Percentiles rank a stretch among this genome's conserved stretches.
phyloP scores from a whole-genome alignment of 805 yeast genomes.

The Clavispora vitiphila region DNA sequence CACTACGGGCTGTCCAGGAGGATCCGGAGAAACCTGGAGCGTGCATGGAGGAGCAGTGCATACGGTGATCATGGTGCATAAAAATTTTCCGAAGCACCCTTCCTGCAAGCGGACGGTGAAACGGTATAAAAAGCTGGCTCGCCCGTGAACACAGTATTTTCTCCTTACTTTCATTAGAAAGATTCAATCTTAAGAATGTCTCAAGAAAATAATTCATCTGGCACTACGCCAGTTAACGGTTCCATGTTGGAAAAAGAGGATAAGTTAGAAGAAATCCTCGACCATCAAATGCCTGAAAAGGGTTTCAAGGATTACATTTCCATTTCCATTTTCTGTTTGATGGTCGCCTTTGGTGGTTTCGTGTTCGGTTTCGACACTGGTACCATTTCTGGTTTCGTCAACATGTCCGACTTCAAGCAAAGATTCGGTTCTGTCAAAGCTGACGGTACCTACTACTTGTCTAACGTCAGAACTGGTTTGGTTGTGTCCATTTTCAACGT shows the following conservation, averaged over 20 bases:
- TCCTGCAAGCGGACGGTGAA: not conserved
- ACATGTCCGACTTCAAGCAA: slow-evolving; percentile 50
- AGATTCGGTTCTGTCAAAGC: slow-evolving; percentile 46
- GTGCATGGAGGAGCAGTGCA: not conserved
- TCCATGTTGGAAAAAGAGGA: slow-evolving; percentile 1
- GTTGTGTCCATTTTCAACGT: slow-evolving; percentile 56
- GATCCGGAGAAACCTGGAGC: not conserved
- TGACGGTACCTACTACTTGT: slow-evolving; percentile 38
- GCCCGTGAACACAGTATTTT: not conserved
- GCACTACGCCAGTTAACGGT: not conserved
- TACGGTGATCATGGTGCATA: not conserved
- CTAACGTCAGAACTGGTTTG: slow-evolving; percentile 47
- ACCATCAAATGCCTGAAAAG: slow-evolving; percentile 1
- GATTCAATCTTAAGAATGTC: not conserved
- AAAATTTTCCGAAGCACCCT: not conserved
- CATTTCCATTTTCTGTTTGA: slow-evolving; percentile 40
- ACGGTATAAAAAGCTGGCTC: not conserved
- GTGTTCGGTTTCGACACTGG: slow-evolving; percentile 79
- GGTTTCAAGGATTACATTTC: slow-evolving; percentile 18
- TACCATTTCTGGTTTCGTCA: slow-evolving; percentile 67
- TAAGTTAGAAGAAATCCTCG: not conserved
- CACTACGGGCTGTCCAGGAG: not conserved
- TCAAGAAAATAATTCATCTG: not conserved
- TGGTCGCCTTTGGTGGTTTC: slow-evolving; percentile 72
- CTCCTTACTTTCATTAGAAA: not conserved